phyloP scores from a whole-genome alignment of 169 alveolate species.

The Cryptosporidium meleagridis region DNA sequence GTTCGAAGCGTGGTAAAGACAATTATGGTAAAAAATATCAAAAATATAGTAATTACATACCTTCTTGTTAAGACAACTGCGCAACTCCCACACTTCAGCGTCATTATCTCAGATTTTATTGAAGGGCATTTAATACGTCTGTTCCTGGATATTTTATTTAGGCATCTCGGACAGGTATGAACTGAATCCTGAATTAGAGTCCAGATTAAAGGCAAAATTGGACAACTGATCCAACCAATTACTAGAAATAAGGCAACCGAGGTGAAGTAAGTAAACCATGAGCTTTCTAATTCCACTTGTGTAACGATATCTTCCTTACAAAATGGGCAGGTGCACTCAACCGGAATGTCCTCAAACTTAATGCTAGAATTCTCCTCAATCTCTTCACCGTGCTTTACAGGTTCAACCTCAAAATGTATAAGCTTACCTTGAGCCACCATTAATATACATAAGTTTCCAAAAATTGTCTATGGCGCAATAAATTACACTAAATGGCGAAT shows the following conservation, averaged over 20 bases:
- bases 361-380: conserved; percentile 30
- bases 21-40: conserved; percentile 31
- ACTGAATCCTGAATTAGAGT: conserved; percentile 76
- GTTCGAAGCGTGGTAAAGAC: conserved; percentile 50
- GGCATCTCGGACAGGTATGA: conserved; percentile 75
- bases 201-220: conserved; percentile 74
- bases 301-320: conserved; percentile 76
- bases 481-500: not conserved
- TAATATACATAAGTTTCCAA: conserved; percentile 13
- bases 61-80: conserved; percentile 75
- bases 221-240: conserved; percentile 73
- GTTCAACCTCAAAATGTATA: conserved; percentile 73
- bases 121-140: conserved; percentile 73
- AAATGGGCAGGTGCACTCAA: conserved; percentile 75
- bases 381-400: conserved; percentile 61
- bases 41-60: conserved; percentile 35
- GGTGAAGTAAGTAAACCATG: conserved; percentile 69
- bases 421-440: conserved; percentile 59
- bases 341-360: conserved; percentile 72
- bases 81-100: conserved; percentile 73
- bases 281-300: conserved; percentile 67
- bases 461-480: conserved; percentile 3
- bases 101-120: conserved; percentile 73
- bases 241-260: conserved; percentile 41
- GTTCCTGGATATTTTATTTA: conserved; percentile 70